Percentiles rank a stretch among this genome's conserved stretches.
Evolutionary conservation across 306 rosid genomes (phyloP).

Genomic region (Cucurbita moschata): DNA sequence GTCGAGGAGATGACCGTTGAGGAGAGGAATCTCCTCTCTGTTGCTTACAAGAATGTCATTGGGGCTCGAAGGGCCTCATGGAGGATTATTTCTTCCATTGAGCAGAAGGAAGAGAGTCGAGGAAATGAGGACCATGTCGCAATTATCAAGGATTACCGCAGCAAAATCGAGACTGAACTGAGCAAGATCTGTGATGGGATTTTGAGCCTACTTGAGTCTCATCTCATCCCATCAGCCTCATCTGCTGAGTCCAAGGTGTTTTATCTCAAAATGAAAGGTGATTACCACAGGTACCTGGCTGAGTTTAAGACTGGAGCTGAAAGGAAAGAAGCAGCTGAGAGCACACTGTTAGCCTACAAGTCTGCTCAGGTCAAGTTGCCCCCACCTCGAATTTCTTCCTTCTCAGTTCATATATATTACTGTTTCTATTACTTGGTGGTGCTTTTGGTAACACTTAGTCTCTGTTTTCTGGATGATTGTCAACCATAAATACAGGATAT

Average conservation of each 20-base stretch:
- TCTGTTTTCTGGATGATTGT: background rate
- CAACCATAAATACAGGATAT: slow-evolving; percentile 44
- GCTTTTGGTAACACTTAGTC: background rate
- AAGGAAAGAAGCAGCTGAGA: slow-evolving; percentile 90
- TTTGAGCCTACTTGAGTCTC: slow-evolving; percentile 64
- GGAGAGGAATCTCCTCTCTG: slow-evolving; percentile 86
- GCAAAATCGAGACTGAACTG: slow-evolving; percentile 70
- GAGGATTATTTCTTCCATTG: slow-evolving; percentile 94
- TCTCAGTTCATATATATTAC: background rate
- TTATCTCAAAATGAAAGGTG: slow-evolving; percentile 93
- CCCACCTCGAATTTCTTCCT: background rate
- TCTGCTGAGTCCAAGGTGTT: slow-evolving; percentile 73
- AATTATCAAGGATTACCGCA: slow-evolving; percentile 66
- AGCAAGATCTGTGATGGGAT: slow-evolving; percentile 97
- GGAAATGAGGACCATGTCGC: slow-evolving; percentile 77
- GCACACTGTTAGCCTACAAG: slow-evolving; percentile 84
- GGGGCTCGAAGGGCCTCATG: slow-evolving; percentile 96
- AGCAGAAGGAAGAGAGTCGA: slow-evolving; percentile 92
- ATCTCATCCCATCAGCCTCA: slow-evolving; percentile 75
- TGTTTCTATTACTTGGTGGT: background rate
- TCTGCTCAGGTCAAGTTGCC: slow-evolving; percentile 64
- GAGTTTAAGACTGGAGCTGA: slow-evolving; percentile 79
- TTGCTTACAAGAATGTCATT: slow-evolving; percentile 90
- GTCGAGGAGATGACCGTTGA: slow-evolving; percentile 75
- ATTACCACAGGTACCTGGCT: slow-evolving; percentile 87